A percentile compares a stretch with the other conserved stretches of the same genome.
Evolutionary conservation across 768 basidiomycete genomes (phyloP).

Genomic region (Boletus patriciae): DNA sequence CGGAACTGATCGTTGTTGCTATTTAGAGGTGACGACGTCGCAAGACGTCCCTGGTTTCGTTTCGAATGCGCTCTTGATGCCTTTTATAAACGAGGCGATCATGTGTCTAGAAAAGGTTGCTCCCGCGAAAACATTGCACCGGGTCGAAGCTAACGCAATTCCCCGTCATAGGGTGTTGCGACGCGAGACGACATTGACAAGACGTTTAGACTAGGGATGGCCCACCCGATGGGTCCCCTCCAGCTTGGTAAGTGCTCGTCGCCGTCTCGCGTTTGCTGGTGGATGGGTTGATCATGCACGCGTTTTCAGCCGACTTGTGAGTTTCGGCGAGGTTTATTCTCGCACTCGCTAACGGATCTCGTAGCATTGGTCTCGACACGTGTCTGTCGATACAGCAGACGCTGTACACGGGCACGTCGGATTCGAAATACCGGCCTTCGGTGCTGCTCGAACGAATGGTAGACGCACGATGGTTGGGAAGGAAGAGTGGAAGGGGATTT

Average conservation of each 20-base stretch:
- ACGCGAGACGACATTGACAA: slow-evolving; percentile 95
- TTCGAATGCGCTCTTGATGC: slow-evolving; percentile 94
- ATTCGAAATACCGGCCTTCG: slow-evolving; percentile 93
- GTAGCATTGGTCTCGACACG: slow-evolving; percentile 94
- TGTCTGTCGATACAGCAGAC: slow-evolving; percentile 93
- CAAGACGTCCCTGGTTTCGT: slow-evolving; percentile 94
- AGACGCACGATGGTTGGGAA: slow-evolving; percentile 91
- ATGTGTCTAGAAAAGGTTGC: slow-evolving; percentile 86
- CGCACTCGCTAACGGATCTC: neutral
- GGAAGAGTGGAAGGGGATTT: slow-evolving; percentile 92
- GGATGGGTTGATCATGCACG: slow-evolving; percentile 1
- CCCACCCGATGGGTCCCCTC: slow-evolving; percentile 92
- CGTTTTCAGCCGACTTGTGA: slow-evolving; percentile 33
- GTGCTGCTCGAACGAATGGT: slow-evolving; percentile 94
- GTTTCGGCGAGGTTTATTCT: neutral
- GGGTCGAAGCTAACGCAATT: neutral
- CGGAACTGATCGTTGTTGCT: neutral
- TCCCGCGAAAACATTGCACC: too few species aligned
- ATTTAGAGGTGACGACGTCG: slow-evolving; percentile 83
- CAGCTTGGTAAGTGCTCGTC: slow-evolving; percentile 59
- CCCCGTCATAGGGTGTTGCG: slow-evolving; percentile 70
- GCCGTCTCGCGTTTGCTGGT: neutral
- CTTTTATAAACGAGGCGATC: slow-evolving; percentile 97
- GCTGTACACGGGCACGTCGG: slow-evolving; percentile 83
- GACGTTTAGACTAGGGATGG: slow-evolving; percentile 91